Percentiles rank a stretch among this genome's conserved stretches.
Evolutionary conservation across 495 filamentous ascomycete species (phyloP).

Genomic region (Penicillium robsamsonii): DNA sequence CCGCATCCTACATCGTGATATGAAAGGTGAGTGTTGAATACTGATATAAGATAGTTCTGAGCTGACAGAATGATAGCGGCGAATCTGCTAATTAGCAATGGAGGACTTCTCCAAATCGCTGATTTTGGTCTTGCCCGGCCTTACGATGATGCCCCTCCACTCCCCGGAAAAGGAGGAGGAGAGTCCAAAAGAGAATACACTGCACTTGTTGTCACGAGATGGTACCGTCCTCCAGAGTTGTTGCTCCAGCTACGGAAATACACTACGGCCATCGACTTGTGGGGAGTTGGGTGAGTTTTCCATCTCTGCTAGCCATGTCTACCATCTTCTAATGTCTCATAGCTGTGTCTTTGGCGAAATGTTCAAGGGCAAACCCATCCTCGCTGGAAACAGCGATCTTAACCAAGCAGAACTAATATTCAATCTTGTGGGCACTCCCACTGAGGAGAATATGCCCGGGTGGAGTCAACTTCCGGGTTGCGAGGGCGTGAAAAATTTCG

Average conservation of each 20-base stretch:
- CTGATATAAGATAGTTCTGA: not conserved
- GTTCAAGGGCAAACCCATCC: constrained; percentile 90
- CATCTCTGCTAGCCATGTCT: not conserved
- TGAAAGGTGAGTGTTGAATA: constrained; percentile 62
- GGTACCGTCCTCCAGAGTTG: constrained; percentile 95
- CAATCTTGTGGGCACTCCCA: constrained; percentile 87
- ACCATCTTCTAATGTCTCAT: constrained; percentile 2
- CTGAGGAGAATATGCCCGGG: constrained; percentile 89
- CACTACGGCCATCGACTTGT: constrained; percentile 95
- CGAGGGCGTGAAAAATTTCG: constrained; percentile 67
- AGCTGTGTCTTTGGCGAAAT: constrained; percentile 98
- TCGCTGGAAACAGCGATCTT: constrained; percentile 81
- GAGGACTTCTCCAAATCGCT: constrained; percentile 90
- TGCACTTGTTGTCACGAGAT: constrained; percentile 88
- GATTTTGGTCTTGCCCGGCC: constrained; percentile 95
- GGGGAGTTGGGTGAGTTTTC: constrained; percentile 82
- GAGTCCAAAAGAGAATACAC: constrained; percentile 90
- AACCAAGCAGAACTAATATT: constrained; percentile 93
- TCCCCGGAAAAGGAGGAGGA: constrained; percentile 76
- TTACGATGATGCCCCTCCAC: constrained; percentile 82
- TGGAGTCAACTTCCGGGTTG: constrained; percentile 79
- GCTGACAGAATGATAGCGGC: constrained; percentile 61
- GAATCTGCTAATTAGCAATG: constrained; percentile 94
- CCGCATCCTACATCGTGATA: constrained; percentile 90
- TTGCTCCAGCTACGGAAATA: constrained; percentile 82